Evolutionary conservation across 805 yeast genomes (phyloP).

Genomic region (Hanseniaspora clermontiae): DNA sequence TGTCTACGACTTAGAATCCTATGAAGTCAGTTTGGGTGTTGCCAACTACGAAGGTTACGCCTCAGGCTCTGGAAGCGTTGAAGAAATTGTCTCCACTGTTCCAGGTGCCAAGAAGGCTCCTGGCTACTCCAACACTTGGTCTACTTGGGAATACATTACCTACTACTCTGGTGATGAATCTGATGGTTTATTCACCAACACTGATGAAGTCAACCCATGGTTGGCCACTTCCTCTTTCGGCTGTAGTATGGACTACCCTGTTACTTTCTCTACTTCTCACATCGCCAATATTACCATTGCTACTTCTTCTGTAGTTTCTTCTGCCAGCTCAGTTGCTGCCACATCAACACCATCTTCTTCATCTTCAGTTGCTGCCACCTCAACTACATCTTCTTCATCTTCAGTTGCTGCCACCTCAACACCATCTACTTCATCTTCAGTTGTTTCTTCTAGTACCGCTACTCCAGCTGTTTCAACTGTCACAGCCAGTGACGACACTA

Average conservation of each 20-base stretch:
- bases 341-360: background rate
- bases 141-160: slow-evolving; percentile 12
- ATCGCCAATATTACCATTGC: background rate
- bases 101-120: slow-evolving; percentile 43
- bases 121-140: slow-evolving; percentile 33
- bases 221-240: slow-evolving; percentile 9
- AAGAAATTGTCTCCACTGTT: slow-evolving; percentile 33
- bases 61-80: slow-evolving; percentile 30
- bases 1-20: slow-evolving; percentile 41
- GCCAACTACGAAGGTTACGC: slow-evolving; percentile 26
- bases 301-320: background rate
- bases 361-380: background rate
- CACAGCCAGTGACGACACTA: slow-evolving; percentile 18
- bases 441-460: slow-evolving; percentile 20
- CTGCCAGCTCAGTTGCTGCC: slow-evolving; percentile 2
- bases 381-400: slow-evolving; percentile 26
- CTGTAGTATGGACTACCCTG: background rate
- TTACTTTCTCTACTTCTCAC: background rate
- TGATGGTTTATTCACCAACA: slow-evolving; percentile 15
- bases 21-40: slow-evolving; percentile 35
- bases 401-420: slow-evolving; percentile 19
- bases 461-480: slow-evolving; percentile 20
- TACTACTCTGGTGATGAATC: slow-evolving; percentile 8
- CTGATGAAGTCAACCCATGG: slow-evolving; percentile 14
- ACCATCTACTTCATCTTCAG: slow-evolving; percentile 28